A percentile compares a stretch with the other conserved stretches of the same genome.
Conservation (phyloP, 495 filamentous ascomycete species). For the Penicillium steckii region DNA sequence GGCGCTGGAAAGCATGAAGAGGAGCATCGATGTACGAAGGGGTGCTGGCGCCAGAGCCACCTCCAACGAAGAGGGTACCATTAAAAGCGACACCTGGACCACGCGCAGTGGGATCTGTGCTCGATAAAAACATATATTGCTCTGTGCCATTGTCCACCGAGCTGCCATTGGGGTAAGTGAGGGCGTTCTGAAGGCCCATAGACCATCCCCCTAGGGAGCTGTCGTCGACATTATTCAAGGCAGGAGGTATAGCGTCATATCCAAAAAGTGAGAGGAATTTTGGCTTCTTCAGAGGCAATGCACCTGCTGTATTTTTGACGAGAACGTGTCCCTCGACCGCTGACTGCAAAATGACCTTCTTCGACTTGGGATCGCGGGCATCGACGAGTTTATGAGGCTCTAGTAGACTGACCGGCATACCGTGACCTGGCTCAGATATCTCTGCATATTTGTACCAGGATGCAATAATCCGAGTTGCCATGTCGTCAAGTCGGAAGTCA, state of each 20-base stretch:
- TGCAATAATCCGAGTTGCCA: conserved; percentile 70
- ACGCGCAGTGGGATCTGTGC: not conserved
- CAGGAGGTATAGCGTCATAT: conserved; percentile 49
- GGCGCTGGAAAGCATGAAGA: conserved; percentile 51
- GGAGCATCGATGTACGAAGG: conserved; percentile 56
- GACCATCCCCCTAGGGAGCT: not conserved
- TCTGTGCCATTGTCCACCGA: not conserved
- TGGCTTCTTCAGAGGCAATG: conserved; percentile 62
- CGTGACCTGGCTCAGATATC: conserved; percentile 54
- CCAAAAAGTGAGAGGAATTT: conserved; percentile 65
- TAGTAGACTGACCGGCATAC: conserved; percentile 61
- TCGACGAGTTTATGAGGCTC: conserved; percentile 65
- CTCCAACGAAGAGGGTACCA: conserved; percentile 59
- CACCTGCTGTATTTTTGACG: conserved; percentile 65
- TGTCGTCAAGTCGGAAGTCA: conserved; percentile 50
- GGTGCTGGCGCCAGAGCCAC: conserved; percentile 62
- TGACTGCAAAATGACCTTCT: conserved; percentile 48
- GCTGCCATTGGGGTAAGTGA: not conserved
- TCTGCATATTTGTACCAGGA: conserved; percentile 76
- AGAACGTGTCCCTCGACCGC: conserved; percentile 66
- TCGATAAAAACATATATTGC: not conserved
- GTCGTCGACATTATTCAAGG: conserved; percentile 40
- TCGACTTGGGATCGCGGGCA: conserved; percentile 51
- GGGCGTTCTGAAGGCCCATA: not conserved
- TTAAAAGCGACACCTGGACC: conserved; percentile 1